Evolutionary conservation across 2,329 filamentous ascomycete species (phyloP), one percentile per base, ranked within the genome.

Genomic region (Zasmidium cellare): DNA sequence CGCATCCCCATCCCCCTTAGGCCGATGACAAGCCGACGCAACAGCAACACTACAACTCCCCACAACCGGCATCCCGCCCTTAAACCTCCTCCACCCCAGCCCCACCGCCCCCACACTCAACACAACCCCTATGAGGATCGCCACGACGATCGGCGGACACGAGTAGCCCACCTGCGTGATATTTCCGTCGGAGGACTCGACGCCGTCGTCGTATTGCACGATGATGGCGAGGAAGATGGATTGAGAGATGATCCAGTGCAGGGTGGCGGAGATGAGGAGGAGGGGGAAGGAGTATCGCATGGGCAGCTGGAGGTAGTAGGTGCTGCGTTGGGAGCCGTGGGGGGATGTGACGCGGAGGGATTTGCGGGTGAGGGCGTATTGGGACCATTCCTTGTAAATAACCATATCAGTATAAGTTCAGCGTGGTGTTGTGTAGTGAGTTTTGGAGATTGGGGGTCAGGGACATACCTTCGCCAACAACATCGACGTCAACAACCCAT

Each of bases 231-330:
- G 59, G 63, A 79, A 81, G 2, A 80, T 61, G n/a, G 67, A 70
- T 50, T 79, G 74, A 0, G 78, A 80, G 9, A 78, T 67, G 0
- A 80, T 63, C 77, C 77, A 80, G 60, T 80, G 78, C 2, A 80
- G 58, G 0, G 71, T 18, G 0, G 65, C 69, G 2, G 71, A 74
- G 0, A 65, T 18, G 0, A 64, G 25, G n/a, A 77, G 63, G 0
- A 80, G 67, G 0, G 77, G 78, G 1, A 76, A 12, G 0, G 66
- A 66, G 54, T 75, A 76, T 9, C 67, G 67, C 53, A 75, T 76
- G 0, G 77, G 77, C 1, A 79, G 58, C 20, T 74, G 69, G 1
- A 79, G 65, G 55, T 74, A 78, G 56, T 79, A 78, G 0, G 72
- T 77, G 2, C 62, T 68, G 9, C 77, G 68, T 51, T 80, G 79